Base-by-base conservation (phyloP, 306 rosid genomes). In the Cucumis cinereus region DNA sequence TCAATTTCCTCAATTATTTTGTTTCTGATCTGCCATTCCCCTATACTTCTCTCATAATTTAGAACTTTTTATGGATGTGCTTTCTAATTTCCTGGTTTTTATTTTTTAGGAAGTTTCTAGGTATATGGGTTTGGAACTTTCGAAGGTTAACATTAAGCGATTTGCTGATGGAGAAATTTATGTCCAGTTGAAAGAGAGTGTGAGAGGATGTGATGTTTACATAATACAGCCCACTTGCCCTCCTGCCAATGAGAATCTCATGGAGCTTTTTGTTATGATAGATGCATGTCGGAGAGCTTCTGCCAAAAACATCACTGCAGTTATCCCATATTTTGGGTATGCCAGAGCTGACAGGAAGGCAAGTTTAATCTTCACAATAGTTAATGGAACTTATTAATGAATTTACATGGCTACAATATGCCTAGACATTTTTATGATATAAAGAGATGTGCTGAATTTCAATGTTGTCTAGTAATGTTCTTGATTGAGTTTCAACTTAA, bases 331-430 rank as follows among this genome's bases (percentile, higher is more conserved):
- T 82, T 94, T 94, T 81, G 99, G 99, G 81, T 94, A 94, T 83
- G 97, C 99, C 70, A 87, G 99, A 85, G 96, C 99, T 61, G 96
- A 94, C 80, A 90, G 97, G 87, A 94, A 94, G 97, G 99, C 84
- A 83, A 85, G 84, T 82, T 60, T 71, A 56, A 41, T 41, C 38
- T 56, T 22, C 54, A 64, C 41, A 47, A 63, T 35, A 49, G 62
- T 50, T 77, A 33, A 11, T 50, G 28, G 76, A 50, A 50, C 45
- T 59, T 28, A 71, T 47, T 15, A 40, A 11, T 26, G 19, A 77
- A 62, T 1, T 49, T 58, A 40, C 43, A 3, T 74, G 30, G 64
- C 22, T 54, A 11, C 1, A 2, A 33, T 33, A 74, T 16, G 75
- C 22, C 75, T 43, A 8, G 57, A 45, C 3, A 8, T 24, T 47